Percentiles rank a stretch among this genome's conserved stretches.
Conservation (phyloP, 176 grass and related monocot species). For the Cocos nucifera region DNA sequence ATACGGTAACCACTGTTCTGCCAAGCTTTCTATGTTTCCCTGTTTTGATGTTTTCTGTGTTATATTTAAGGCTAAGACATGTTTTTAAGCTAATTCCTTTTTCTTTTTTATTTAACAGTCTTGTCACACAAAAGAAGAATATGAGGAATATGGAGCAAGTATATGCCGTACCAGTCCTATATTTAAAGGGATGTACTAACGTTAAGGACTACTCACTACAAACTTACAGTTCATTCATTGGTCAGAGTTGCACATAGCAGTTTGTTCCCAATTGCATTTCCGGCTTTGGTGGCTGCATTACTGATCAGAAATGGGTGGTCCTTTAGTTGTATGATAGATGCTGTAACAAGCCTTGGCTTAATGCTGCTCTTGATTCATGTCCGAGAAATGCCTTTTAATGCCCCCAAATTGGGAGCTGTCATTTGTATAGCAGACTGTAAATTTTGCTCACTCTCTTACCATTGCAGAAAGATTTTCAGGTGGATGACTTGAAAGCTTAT, state of each 20-base stretch:
- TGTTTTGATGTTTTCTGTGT: neutral
- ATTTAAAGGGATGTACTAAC: slow-evolving; percentile 98
- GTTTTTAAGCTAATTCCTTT: slow-evolving; percentile 2
- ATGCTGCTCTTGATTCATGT: too few species aligned
- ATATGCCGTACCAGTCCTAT: slow-evolving; percentile 93
- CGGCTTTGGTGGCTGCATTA: too few species aligned
- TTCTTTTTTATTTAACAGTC: slow-evolving; percentile 35
- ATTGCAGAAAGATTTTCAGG: too few species aligned
- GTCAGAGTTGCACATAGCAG: slow-evolving; percentile 25
- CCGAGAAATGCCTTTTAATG: too few species aligned
- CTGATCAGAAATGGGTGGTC: too few species aligned
- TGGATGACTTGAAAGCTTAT: too few species aligned
- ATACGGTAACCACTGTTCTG: too few species aligned
- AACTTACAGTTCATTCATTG: slow-evolving; percentile 6
- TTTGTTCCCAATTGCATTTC: slow-evolving; percentile 8
- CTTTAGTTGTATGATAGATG: too few species aligned
- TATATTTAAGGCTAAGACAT: neutral
- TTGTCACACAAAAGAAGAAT: slow-evolving; percentile 93
- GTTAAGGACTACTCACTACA: slow-evolving; percentile 7
- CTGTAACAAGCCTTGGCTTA: too few species aligned
- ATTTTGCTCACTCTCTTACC: too few species aligned
- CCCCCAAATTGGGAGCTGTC: too few species aligned
- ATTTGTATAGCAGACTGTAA: too few species aligned
- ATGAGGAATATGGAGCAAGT: slow-evolving; percentile 91
- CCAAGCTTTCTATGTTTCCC: neutral